Conservation (phyloP, 2,329 filamentous ascomycete genomes). For the Alternaria ethzedia region DNA sequence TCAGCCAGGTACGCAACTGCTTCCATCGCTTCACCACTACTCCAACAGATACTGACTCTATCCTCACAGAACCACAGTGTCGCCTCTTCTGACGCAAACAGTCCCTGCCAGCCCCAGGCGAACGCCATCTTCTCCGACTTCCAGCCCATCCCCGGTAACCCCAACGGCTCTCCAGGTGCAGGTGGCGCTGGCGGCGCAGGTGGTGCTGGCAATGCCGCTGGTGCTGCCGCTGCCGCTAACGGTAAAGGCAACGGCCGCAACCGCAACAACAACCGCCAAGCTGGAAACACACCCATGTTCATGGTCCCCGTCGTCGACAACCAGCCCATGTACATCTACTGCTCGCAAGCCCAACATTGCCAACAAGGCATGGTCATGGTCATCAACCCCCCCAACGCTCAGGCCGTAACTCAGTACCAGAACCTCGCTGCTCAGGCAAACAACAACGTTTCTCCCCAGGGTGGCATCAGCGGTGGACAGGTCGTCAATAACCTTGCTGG, state of each 20-base stretch:
- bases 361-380: conserved; percentile 76
- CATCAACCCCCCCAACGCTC: conserved; percentile 60
- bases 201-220: conserved; percentile 12
- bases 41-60: not conserved
- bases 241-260: conserved; percentile 21
- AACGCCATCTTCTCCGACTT: conserved; percentile 40
- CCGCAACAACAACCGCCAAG: conserved; percentile 31
- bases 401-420: conserved; percentile 32
- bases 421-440: conserved; percentile 33
- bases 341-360: conserved; percentile 72
- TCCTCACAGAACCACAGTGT: conserved; percentile 35
- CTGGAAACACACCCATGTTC: conserved; percentile 33
- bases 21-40: not conserved
- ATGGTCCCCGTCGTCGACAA: conserved; percentile 47
- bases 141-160: conserved; percentile 28
- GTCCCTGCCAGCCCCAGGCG: conserved; percentile 29
- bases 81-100: conserved; percentile 32
- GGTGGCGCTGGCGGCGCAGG: conserved; percentile 18
- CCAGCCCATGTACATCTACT: conserved; percentile 78
- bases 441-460: conserved; percentile 32
- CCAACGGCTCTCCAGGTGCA: conserved; percentile 9
- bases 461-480: conserved; percentile 26
- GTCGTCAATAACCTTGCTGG: conserved; percentile 30
- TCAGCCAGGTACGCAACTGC: conserved; percentile 19
- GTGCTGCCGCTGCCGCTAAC: conserved; percentile 15